Evolutionary conservation across 1,284 basidiomycete species (phyloP).

Genomic region (Trichosporon coremiiforme): DNA sequence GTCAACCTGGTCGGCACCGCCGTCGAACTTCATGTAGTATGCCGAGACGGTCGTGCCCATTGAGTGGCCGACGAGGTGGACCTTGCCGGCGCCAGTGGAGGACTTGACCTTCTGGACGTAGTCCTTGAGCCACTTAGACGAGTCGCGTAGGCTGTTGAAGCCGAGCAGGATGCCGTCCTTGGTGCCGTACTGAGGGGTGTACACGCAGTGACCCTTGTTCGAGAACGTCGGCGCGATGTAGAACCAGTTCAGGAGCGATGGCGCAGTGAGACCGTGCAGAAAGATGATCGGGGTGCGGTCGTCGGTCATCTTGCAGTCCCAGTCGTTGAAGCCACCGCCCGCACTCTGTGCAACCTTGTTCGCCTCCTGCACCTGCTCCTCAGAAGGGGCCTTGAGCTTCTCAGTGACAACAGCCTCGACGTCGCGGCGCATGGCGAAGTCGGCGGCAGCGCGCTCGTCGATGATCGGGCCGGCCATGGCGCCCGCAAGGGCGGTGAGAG

Average conservation of each 20-base stretch:
- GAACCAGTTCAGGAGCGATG: conserved; percentile 10
- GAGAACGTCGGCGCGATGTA: conserved; percentile 13
- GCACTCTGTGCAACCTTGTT: not conserved
- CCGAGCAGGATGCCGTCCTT: conserved; percentile 20
- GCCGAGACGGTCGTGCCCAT: conserved; percentile 13
- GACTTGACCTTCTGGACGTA: conserved; percentile 19
- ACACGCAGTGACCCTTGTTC: conserved; percentile 24
- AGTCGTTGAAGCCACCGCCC: conserved; percentile 21
- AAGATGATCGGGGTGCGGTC: conserved; percentile 18
- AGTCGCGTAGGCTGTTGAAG: conserved; percentile 19
- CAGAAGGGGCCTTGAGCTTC: not conserved
- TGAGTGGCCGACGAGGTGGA: conserved; percentile 26
- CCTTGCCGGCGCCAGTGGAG: conserved; percentile 24
- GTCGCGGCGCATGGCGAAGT: not conserved
- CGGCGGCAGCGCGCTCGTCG: not conserved
- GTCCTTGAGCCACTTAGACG: conserved; percentile 20
- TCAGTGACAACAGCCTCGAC: not conserved
- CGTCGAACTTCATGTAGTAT: conserved; percentile 21
- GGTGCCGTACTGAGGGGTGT: conserved; percentile 28
- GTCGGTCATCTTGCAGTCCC: not conserved
- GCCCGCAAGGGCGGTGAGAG: not conserved
- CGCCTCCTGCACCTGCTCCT: not conserved
- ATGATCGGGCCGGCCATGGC: not conserved
- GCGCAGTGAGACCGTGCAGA: conserved; percentile 16
- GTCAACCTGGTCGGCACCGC: conserved; percentile 12